Evolutionary conservation across 345 rosid species (phyloP).

Genomic region (Cardamine resedifolia): DNA sequence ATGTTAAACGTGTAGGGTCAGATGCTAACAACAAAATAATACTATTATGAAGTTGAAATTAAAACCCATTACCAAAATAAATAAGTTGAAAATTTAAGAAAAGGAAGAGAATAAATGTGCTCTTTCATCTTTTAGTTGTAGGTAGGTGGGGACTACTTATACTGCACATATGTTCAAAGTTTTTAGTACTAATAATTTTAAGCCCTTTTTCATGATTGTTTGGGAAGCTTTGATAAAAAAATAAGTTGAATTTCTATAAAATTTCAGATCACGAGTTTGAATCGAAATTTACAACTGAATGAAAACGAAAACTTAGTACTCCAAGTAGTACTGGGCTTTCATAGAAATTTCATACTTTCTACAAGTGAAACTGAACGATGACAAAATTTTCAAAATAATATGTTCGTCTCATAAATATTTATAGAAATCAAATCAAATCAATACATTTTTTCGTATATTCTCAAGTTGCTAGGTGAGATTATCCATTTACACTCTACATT

Average conservation of each 20-base stretch:
- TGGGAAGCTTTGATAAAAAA: constrained; percentile 2
- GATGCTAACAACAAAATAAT: constrained; percentile 26
- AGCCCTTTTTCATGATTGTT: constrained; percentile 20
- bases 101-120: constrained; percentile 25
- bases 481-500: neutral
- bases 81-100: constrained; percentile 2
- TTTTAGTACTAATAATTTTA: constrained; percentile 27
- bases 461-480: constrained; percentile 7
- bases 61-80: constrained; percentile 1
- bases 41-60: constrained; percentile 16
- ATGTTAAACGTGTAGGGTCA: constrained; percentile 29
- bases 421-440: neutral
- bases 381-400: neutral
- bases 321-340: neutral
- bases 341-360: neutral
- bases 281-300: neutral
- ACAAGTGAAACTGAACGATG: neutral
- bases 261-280: neutral
- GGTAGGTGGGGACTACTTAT: constrained; percentile 33
- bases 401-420: neutral
- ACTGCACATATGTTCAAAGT: constrained; percentile 28
- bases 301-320: neutral
- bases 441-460: neutral
- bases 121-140: constrained; percentile 30
- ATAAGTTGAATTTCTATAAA: neutral